phyloP scores from a whole-genome alignment of 768 basidiomycete genomes.

The Hebeloma cylindrosporum region DNA sequence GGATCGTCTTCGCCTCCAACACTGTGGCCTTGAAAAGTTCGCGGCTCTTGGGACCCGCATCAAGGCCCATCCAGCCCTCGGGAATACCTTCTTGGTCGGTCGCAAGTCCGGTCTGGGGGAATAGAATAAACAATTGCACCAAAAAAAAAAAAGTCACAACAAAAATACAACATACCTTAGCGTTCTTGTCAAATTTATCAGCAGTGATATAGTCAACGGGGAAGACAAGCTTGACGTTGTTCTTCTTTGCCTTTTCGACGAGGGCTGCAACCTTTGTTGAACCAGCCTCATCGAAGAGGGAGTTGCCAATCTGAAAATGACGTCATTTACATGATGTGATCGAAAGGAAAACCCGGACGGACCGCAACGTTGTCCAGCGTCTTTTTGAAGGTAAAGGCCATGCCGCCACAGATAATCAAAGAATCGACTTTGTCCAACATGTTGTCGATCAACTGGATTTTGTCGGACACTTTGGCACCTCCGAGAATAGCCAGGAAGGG shows the following conservation, averaged over 20 bases:
- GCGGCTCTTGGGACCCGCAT: constrained; percentile 83
- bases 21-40: constrained; percentile 81
- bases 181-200: constrained; percentile 94
- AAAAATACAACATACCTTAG: constrained; percentile 52
- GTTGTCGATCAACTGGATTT: constrained; percentile 98
- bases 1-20: constrained; percentile 86
- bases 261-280: constrained; percentile 81
- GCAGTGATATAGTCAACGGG: constrained; percentile 93
- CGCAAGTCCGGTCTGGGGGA: constrained; percentile 63
- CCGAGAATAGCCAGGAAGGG: constrained; percentile 99
- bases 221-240: constrained; percentile 93
- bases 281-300: constrained; percentile 89
- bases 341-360: constrained; percentile 20
- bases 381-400: constrained; percentile 99
- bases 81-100: constrained; percentile 89
- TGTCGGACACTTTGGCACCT: constrained; percentile 98
- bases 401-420: constrained; percentile 95
- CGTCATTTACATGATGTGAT: constrained; percentile 18
- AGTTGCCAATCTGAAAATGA: constrained; percentile 78
- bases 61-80: constrained; percentile 93
- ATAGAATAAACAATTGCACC: background rate
- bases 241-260: constrained; percentile 88
- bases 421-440: constrained; percentile 99
- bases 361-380: constrained; percentile 78
- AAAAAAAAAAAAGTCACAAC: background rate